Base-by-base conservation (phyloP, 306 rosid species). In the Pueraria montana region DNA sequence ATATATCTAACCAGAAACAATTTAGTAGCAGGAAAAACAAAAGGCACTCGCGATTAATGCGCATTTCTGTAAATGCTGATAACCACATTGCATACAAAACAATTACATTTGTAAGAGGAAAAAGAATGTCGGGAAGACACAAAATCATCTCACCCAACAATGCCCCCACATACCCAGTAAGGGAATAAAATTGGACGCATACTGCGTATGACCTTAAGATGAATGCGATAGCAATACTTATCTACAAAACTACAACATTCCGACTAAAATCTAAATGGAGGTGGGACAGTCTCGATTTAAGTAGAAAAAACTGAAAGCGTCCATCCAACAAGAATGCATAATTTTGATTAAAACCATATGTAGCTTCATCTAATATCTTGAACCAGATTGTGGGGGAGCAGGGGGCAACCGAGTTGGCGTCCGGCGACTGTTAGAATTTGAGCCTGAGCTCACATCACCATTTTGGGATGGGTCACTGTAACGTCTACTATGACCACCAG, bases 401-500 rank as follows among this genome's bases (percentile, higher is more conserved):
- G 92, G 92, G 11, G 90, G 92, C 81, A 89, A 55, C 72, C 92
- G 83, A 52, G 17, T 85, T 43, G 90, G 92, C 10, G 92, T 87
- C 74, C 86, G 84, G 13, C 92, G 92, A 66, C 92, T 84, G 80
- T 80, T 17, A 43, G 92, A 84, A 55, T 83, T 87, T 55, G 92
- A 80, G 63, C 80, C 87, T 21, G 92, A 68, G 79, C 38, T 68
- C 30, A 62, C 42, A 72, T 87, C 90, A 4, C 88, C 90, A 72
- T 89, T 89, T 77, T 89, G 92, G 34, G 92, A 83, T 66, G 92
- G 90, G 79, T 83, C 90, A 46, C 92, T 87, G 84, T 89, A 76
- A 63, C 86, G 86, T 68, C 92, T 84, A 73, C 86, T 89, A 73
- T 87, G 90, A 85, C 90, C 86, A 38, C 87, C 88, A 36, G 90